Percentiles rank a stretch among this genome's conserved stretches.
Evolutionary conservation across 2,329 filamentous ascomycete species (phyloP).

Genomic region (Penicillium sp.): DNA sequence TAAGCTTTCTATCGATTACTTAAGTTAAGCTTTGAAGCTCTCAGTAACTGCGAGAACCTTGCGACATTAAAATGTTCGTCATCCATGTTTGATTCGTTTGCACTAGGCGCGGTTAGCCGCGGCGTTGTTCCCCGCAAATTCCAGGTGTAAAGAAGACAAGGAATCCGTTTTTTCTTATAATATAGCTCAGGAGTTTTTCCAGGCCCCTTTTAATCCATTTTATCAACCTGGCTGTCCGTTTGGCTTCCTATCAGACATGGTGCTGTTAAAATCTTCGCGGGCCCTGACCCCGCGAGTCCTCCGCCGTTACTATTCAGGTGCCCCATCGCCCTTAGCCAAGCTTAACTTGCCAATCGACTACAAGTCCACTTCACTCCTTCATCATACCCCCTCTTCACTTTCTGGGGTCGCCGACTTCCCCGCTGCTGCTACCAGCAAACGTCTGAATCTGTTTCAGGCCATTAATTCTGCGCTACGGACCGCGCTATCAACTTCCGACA

Average conservation of each 20-base stretch:
- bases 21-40: too few relatives aligned
- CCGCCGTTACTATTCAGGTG: slow-evolving; percentile 47
- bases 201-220: background rate
- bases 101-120: slow-evolving; percentile 1
- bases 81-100: background rate
- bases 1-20: too few relatives aligned
- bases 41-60: too few relatives aligned
- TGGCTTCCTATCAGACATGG: slow-evolving; percentile 6
- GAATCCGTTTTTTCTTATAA: background rate
- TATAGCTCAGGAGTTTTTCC: background rate
- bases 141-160: background rate
- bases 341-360: slow-evolving; percentile 91
- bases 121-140: slow-evolving; percentile 2
- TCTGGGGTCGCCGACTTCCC: slow-evolving; percentile 73
- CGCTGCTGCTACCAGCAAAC: slow-evolving; percentile 70
- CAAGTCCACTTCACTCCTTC: slow-evolving; percentile 73
- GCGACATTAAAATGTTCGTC: too few relatives aligned
- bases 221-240: background rate
- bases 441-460: slow-evolving; percentile 91
- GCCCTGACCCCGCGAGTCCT: slow-evolving; percentile 17
- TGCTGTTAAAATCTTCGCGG: slow-evolving; percentile 14
- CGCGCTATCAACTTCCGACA: slow-evolving; percentile 78
- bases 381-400: slow-evolving; percentile 73
- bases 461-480: slow-evolving; percentile 87
- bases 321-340: slow-evolving; percentile 51